Evolutionary conservation across 331 rosid genomes (phyloP), one percentile per base, ranked within the genome.

Genomic region (Telfairia occidentalis): DNA sequence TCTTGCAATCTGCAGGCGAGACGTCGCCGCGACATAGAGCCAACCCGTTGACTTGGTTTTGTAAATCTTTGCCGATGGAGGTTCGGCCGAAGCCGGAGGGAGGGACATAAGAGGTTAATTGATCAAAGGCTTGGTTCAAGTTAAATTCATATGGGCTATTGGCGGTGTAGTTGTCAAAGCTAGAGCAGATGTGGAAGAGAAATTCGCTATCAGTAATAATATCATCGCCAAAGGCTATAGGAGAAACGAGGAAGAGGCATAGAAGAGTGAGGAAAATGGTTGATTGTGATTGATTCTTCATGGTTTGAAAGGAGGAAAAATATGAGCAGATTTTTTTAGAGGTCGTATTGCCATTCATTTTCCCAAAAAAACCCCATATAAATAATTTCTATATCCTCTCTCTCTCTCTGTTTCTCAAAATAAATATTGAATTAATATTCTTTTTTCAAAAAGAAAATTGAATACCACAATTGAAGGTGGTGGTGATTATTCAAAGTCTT

Each of bases 21-120:
- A 71, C 75, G 19, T 81, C 84, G 1, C 83, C 83, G 5, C 80
- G 80, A 48, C 83, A 80, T 15, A 80, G 83, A 24, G 77, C 83
- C 7, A 81, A n/a, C 6, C 75, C 81, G 29, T 71, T 59, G 18
- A 45, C 78, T 71, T 60, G 42, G 45, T 48, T 71, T 48, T 58
- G 40, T 26, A 15, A 40, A 24, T 66, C 78, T 2, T 72, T 9
- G 48, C 84, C 77, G 23, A 53, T 43, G 0, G 79, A 73, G 18
- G 23, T 30, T 0, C 54, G 15, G 37, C 43, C 79, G 32, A 81
- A 81, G 24, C 84, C 82, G 8, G 63, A 32, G 16, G 76, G 78
- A 26, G 78, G 78, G 59, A 30, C 57, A 3, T 19, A 23, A 55
- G 69, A 21, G 78, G 77, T 2, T 32, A 81, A 64, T 15, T 49